Base-by-base conservation (phyloP, 148 eudicot species). In the Heliosperma pusillum region DNA sequence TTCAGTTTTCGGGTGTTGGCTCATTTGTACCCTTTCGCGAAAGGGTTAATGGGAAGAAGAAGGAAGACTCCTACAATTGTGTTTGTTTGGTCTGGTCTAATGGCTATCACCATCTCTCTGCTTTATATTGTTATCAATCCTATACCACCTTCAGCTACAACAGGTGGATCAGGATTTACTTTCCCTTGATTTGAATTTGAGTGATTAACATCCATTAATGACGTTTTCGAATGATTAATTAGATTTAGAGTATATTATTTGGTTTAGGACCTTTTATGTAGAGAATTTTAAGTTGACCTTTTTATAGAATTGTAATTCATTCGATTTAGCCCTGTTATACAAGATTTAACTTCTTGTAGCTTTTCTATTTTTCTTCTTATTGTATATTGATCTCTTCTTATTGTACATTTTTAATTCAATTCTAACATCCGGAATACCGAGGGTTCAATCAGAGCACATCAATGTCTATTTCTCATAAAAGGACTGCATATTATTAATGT, bases 11-110 rank as follows among this genome's bases (percentile, higher is more conserved):
- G 87, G 85, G 87, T 85, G 67, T 57, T 85, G 63, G 77, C 81
- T 59, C 87, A 85, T 77, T 26, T 85, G 57, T 76, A 82, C 71
- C 87, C 87, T 2, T 85, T 85, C 20, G 87, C 87, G 0, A 84
- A 85, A 73, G 87, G 87, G n/a, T 68, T 85, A 36, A 85, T 85
- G 87, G 87, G 87, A 24, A 79, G 85, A 60, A 76, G 85, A 62
- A 74, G 85, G 12, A 85, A 85, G 75, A 85, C 87, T 3, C 87
- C 85, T 0, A 85, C 87, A 8, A 82, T 85, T 21, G 87, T 82
- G 52, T 85, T 79, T 62, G 87, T 85, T 17, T 85, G 87, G 87
- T 80, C 81, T 2, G 87, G 87, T 13, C 70, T 85, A 19, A 79
- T 85, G 66, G 87, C 87, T 60, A 79, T 79, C 74, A 82, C 81